Conservation (phyloP, 352 stramenopile genomes). For the Sclerospora graminicola region DNA sequence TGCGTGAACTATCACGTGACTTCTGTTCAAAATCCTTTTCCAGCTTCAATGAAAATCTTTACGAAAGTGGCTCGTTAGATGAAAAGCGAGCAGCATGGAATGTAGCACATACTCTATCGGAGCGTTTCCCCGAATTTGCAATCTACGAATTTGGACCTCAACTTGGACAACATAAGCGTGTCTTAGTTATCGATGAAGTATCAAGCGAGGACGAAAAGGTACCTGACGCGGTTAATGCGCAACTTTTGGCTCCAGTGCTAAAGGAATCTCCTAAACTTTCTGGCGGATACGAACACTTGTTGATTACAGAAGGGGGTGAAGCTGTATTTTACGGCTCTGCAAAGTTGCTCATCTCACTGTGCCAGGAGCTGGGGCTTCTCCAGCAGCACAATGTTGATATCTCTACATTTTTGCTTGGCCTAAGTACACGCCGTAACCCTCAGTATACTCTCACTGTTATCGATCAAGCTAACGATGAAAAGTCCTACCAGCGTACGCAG, state of each 20-base stretch:
- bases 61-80: conserved; percentile 10
- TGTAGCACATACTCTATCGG: conserved; percentile 8
- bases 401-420: conserved; percentile 8
- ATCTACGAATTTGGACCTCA: conserved; percentile 13
- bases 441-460: conserved; percentile 13
- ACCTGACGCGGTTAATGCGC: not conserved
- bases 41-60: conserved; percentile 12
- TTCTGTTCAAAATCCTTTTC: conserved; percentile 11
- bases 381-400: conserved; percentile 2
- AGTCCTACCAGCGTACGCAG: conserved; percentile 5
- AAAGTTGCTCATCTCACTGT: conserved; percentile 7
- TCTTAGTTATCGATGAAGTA: conserved; percentile 14
- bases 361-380: conserved; percentile 2
- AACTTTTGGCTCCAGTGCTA: conserved; percentile 10
- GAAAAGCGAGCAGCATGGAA: conserved; percentile 17
- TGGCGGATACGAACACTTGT: conserved; percentile 6
- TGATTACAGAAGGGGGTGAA: conserved; percentile 10
- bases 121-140: conserved; percentile 12
- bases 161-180: conserved; percentile 11
- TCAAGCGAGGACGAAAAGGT: conserved; percentile 1
- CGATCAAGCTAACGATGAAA: conserved; percentile 11
- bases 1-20: conserved; percentile 5
- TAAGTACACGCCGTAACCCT: conserved; percentile 1
- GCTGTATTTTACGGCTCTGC: conserved; percentile 12
- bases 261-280: conserved; percentile 9